Percentiles rank a stretch among this genome's conserved stretches.
Evolutionary conservation across 441 rosid species (phyloP).

Genomic region (Gossypium armourianum): DNA sequence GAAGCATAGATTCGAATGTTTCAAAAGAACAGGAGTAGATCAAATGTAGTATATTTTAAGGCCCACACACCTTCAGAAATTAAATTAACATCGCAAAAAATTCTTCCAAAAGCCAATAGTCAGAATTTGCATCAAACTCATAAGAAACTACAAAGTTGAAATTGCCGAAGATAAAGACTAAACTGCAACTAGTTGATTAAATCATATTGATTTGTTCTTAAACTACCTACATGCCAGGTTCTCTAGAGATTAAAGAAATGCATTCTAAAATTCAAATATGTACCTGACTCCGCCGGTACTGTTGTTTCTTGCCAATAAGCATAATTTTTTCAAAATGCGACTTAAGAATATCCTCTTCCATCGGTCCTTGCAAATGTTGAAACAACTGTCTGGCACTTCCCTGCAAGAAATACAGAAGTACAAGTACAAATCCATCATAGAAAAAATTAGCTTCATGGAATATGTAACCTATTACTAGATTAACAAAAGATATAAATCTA

Average conservation of each 20-base stretch:
- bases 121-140: conserved; percentile 5
- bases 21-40: background rate
- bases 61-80: conserved; percentile 2
- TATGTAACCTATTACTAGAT: conserved; percentile 12
- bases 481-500: conserved; percentile 2
- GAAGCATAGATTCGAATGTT: background rate
- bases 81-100: background rate
- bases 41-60: background rate
- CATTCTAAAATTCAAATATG: conserved; percentile 11
- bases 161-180: background rate
- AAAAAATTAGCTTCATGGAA: conserved; percentile 19
- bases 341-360: conserved; percentile 87
- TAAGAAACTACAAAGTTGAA: background rate
- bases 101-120: background rate
- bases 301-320: conserved; percentile 63
- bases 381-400: conserved; percentile 98
- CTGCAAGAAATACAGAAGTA: conserved; percentile 39
- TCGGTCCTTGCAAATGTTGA: conserved; percentile 91
- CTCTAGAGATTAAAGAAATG: background rate
- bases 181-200: background rate
- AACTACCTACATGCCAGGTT: background rate
- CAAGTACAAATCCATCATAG: conserved; percentile 15
- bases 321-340: conserved; percentile 93
- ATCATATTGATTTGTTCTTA: background rate
- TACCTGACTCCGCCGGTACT: conserved; percentile 60